Conservation (phyloP, 1,139 yeast species). For the Candida sanyaensis region DNA sequence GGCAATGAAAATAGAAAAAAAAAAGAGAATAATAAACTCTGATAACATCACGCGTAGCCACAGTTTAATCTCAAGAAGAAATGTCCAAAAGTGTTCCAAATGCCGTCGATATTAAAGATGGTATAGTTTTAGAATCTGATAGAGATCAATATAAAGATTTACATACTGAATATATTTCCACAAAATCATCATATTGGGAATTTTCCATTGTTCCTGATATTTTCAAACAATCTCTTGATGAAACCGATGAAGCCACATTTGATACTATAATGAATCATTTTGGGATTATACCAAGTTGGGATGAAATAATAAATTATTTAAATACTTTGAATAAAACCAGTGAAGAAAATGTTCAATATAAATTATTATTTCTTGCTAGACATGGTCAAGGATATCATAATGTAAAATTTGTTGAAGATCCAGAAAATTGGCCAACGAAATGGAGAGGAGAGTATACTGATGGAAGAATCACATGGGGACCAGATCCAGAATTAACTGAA, state of each 20-base stretch:
- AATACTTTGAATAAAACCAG: slow-evolving; percentile 38
- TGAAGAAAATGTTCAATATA: slow-evolving; percentile 44
- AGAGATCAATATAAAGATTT: not conserved
- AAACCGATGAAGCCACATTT: slow-evolving; percentile 51
- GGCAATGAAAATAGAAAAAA: not conserved
- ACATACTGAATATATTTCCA: not conserved
- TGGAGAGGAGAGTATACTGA: slow-evolving; percentile 58
- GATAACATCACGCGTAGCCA: no score
- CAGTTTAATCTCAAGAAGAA: not conserved
- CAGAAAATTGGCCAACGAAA: slow-evolving; percentile 56
- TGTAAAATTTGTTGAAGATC: slow-evolving; percentile 53
- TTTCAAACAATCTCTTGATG: slow-evolving; percentile 52
- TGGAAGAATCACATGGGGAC: slow-evolving; percentile 62
- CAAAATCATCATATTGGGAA: slow-evolving; percentile 29
- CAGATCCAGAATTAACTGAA: slow-evolving; percentile 67
- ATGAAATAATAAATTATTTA: slow-evolving; percentile 35
- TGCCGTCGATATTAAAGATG: not conserved
- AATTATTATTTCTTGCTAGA: slow-evolving; percentile 64
- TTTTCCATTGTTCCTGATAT: slow-evolving; percentile 55
- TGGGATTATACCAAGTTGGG: slow-evolving; percentile 53
- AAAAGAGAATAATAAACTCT: not conserved
- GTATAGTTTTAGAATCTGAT: not conserved
- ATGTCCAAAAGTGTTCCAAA: slow-evolving; percentile 1
- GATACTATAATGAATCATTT: slow-evolving; percentile 51
- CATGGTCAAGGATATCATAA: slow-evolving; percentile 85